Base-by-base conservation (phyloP, 768 basidiomycete species). In the Gloeostereum incarnatum region DNA sequence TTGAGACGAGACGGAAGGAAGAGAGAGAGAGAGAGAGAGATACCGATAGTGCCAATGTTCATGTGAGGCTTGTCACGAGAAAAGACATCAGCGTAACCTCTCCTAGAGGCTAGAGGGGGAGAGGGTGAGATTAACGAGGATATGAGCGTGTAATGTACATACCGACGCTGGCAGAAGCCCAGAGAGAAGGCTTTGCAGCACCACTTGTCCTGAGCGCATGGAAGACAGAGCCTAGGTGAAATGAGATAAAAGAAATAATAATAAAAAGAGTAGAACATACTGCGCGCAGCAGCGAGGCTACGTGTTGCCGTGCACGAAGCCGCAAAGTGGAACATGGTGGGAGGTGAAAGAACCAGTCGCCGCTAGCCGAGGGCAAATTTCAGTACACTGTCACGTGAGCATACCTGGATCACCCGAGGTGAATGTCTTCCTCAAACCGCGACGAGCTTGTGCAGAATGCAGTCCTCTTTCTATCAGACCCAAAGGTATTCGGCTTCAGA, bases 21-120 rank as follows among this genome's bases (percentile, higher is more conserved):
- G n/a, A 25, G 42, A 41, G 39, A 43, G 49, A n/a, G 38, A 43
- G 27, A 36, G 49, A 43, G 48, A 45, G 46, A 59, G 62, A 36
- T 55, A 84, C 87, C 88, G 52, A 92, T 92, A 36, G 89, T 92
- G 47, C 90, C 90, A 52, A 94, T 87, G 69, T 94, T 94, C 84
- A 94, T 82, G 56, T 93, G 90, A 38, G 88, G 85, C 58, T 91
- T 91, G 13, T 64, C 62, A 27, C 88, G 82, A 31, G 77, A 70
- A 62, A 75, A 91, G 32, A 64, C 62, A 45, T 90, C 88, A 34
- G 87, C 87, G 62, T 90, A 90, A 14, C 81, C 72, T 54, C 87
- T 75, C 48, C 70, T 63, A 41, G 63, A 51, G 39, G 65, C 79
- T 80, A 31, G 34, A 36, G 14, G 18, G 33, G 24, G 24, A 36